Conservation (phyloP, 2,329 filamentous ascomycete genomes). For the Diaporthe amygdali region DNA sequence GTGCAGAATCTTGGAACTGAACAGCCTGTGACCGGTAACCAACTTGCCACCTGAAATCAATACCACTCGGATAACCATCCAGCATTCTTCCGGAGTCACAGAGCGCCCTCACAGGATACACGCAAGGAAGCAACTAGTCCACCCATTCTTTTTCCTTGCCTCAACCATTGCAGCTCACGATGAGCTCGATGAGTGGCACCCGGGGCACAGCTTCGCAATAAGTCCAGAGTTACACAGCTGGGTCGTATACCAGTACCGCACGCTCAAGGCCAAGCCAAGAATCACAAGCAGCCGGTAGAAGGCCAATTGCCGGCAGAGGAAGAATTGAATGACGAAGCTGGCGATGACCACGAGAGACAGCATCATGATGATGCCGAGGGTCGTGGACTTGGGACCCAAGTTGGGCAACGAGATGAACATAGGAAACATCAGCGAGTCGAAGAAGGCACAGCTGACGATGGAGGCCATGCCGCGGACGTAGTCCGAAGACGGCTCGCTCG, state of each 20-base stretch:
- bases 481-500: neutral
- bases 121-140: no score
- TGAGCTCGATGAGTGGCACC: neutral
- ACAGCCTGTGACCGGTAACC: neutral
- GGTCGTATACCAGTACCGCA: slow-evolving; percentile 7
- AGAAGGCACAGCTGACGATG: slow-evolving; percentile 3
- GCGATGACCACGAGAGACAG: neutral
- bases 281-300: neutral
- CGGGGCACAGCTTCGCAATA: neutral
- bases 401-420: neutral
- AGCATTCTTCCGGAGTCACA: neutral
- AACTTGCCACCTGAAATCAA: neutral
- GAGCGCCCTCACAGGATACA: neutral
- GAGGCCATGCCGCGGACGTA: neutral
- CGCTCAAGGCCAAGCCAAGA: neutral
- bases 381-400: neutral
- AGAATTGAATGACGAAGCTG: neutral
- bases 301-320: neutral
- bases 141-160: neutral
- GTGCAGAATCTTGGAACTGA: neutral
- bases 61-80: neutral
- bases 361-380: neutral
- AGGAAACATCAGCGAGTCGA: neutral
- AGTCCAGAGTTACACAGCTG: neutral
- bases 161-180: neutral